Percentiles rank a stretch among this genome's conserved stretches.
These are phyloP conservation scores for Mercurialis annua DNA, from an alignment of 345 rosid genomes.

Conservation along the genomic window DNA sequence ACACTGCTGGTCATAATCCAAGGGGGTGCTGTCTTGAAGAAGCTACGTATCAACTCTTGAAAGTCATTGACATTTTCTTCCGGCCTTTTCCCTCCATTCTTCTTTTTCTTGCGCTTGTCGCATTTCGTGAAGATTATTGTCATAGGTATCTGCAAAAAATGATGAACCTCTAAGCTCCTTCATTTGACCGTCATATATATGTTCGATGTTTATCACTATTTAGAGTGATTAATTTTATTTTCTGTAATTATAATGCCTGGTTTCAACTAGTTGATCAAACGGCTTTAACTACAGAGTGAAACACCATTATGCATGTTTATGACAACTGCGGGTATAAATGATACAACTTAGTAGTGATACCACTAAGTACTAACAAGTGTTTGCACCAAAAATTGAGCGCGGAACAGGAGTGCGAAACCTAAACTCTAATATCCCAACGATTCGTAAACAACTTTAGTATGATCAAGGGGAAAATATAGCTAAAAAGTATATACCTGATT, in stretches of 20 bases:
- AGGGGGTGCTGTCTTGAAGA: slow-evolving; percentile 80
- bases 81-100: slow-evolving; percentile 84
- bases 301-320: background rate
- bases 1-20: slow-evolving; percentile 99
- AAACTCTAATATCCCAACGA: background rate
- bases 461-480: background rate
- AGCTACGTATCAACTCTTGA: slow-evolving; percentile 72
- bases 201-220: background rate
- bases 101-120: slow-evolving; percentile 91
- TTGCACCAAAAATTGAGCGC: background rate
- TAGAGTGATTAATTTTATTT: background rate
- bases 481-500: slow-evolving; percentile 56
- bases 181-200: background rate
- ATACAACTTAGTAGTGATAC: background rate
- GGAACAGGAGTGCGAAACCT: background rate
- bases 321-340: background rate
- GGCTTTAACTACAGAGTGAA: background rate
- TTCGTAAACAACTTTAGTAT: background rate
- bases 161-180: background rate
- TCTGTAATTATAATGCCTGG: background rate
- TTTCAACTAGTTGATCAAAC: background rate
- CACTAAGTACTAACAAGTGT: background rate
- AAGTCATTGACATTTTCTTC: slow-evolving; percentile 76
- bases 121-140: slow-evolving; percentile 91
- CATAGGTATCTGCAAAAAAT: slow-evolving; percentile 70